Evolutionary conservation across 2,329 filamentous ascomycete species (phyloP).

Genomic region (Myriosclerotinia duriaeana): DNA sequence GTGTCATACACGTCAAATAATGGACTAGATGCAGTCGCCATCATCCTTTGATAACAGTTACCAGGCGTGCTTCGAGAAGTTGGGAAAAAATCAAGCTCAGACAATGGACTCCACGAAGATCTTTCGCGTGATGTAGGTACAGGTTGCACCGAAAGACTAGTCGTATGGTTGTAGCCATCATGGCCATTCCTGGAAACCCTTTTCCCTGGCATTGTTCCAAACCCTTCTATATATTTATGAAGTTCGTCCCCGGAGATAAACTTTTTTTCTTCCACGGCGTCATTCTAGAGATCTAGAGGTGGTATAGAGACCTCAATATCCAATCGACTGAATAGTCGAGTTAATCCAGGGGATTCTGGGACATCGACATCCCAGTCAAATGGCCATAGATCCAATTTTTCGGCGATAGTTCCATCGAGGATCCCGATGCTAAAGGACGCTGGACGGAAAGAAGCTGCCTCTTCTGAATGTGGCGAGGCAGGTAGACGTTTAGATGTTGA

Average conservation of each 20-base stretch:
- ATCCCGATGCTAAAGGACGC: too few species aligned
- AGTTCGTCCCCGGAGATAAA: background rate
- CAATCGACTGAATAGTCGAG: background rate
- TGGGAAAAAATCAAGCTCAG: conserved; percentile 11
- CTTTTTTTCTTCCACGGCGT: background rate
- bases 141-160: background rate
- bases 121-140: background rate
- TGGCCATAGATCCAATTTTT: background rate
- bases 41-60: too few species aligned
- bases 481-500: background rate
- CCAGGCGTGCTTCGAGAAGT: too few species aligned
- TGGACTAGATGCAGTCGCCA: background rate
- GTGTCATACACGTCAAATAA: too few species aligned
- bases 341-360: conserved; percentile 8
- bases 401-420: background rate
- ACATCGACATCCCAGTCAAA: background rate
- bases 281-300: background rate
- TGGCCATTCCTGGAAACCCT: background rate
- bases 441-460: too few species aligned
- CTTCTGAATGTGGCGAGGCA: background rate
- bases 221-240: background rate
- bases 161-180: background rate
- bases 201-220: background rate
- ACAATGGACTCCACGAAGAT: background rate
- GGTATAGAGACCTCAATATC: conserved; percentile 9